These are phyloP conservation scores for Fusarium sororula DNA, from an alignment of 2,329 filamentous ascomycete species.

Conservation along the genomic window DNA sequence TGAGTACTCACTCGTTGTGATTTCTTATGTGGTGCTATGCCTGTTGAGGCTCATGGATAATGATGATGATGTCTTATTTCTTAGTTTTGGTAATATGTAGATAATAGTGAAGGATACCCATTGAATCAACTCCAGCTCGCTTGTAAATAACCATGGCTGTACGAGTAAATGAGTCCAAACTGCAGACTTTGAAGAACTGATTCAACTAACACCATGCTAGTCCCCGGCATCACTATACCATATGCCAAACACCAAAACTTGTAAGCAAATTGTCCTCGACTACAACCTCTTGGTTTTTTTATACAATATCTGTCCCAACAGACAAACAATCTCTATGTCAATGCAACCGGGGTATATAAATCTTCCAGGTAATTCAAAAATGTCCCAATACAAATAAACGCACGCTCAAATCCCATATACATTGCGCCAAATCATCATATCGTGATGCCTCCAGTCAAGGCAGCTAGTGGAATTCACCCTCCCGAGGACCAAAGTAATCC, in stretches of 20 bases:
- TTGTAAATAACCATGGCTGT: neutral
- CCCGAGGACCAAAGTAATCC: slow-evolving; percentile 52
- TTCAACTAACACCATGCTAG: neutral
- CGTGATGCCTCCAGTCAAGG: neutral
- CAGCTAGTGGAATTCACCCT: slow-evolving; percentile 49
- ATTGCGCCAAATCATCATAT: slow-evolving; percentile 38
- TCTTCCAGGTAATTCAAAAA: slow-evolving; percentile 34
- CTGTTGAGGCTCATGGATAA: slow-evolving; percentile 9
- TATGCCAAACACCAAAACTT: neutral
- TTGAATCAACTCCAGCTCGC: neutral
- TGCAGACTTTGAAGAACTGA: neutral
- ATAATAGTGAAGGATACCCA: slow-evolving; percentile 21
- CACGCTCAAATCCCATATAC: slow-evolving; percentile 38
- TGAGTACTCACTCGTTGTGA: neutral
- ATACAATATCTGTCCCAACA: slow-evolving; percentile 26
- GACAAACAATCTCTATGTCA: slow-evolving; percentile 39
- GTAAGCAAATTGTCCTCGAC: neutral
- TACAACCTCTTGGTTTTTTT: slow-evolving; percentile 16
- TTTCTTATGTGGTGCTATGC: neutral
- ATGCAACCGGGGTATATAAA: slow-evolving; percentile 42
- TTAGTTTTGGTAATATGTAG: neutral
- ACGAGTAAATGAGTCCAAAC: neutral
- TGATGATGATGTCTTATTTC: slow-evolving; percentile 26
- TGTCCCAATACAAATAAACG: slow-evolving; percentile 35
- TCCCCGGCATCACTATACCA: neutral